Conservation (phyloP, 2,329 filamentous ascomycete genomes). For the Pestalotiopsis sp. region DNA sequence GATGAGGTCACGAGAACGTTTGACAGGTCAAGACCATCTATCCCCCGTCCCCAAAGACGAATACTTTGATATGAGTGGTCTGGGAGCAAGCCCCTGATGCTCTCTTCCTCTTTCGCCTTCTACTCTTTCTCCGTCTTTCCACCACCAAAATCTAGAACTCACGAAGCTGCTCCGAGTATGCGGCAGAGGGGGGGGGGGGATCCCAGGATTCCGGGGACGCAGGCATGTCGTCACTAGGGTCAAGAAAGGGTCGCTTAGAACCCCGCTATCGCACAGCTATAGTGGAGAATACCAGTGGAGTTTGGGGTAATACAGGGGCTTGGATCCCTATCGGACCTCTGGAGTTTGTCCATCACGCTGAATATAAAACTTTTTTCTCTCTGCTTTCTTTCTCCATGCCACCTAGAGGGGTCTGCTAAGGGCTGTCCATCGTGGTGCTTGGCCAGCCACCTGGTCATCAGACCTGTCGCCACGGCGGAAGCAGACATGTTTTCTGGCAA, state of each 20-base stretch:
- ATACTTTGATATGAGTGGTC: background rate
- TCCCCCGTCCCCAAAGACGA: too few species aligned
- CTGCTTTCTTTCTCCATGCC: background rate
- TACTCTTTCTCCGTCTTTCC: background rate
- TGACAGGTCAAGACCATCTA: background rate
- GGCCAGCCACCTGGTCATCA: background rate
- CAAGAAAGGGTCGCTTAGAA: background rate
- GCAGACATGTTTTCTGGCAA: background rate
- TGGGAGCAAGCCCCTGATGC: background rate
- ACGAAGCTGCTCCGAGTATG: background rate
- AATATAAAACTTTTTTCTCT: background rate
- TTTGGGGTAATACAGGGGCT: background rate
- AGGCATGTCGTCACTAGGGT: constrained; percentile 8
- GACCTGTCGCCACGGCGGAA: background rate
- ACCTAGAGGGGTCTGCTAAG: background rate
- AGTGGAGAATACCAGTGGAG: background rate
- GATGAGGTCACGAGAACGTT: background rate
- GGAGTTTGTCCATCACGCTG: background rate
- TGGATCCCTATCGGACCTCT: background rate
- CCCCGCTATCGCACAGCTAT: constrained; percentile 4
- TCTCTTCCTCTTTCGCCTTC: background rate
- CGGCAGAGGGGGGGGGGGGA: background rate
- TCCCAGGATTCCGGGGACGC: background rate
- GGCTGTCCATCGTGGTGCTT: background rate
- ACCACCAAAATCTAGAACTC: background rate